A percentile compares a stretch with the other conserved stretches of the same genome.
phyloP scores from a whole-genome alignment of 2,329 filamentous ascomycete genomes.

The Fusarium solani-melongenae region DNA sequence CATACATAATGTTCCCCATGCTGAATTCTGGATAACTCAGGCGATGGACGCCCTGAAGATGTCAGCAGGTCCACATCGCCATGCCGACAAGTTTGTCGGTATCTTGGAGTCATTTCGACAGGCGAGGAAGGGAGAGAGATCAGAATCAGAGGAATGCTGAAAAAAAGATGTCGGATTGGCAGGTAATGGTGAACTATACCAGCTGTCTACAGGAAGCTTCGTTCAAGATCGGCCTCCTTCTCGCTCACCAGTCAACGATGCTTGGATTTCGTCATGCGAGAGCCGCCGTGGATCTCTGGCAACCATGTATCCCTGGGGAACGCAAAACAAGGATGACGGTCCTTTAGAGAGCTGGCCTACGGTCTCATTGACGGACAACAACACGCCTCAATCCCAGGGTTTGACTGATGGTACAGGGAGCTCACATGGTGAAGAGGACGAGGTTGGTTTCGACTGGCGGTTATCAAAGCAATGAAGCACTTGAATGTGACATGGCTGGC shows the following conservation, averaged over 20 bases:
- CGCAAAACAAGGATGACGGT: not conserved
- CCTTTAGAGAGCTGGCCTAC: not conserved
- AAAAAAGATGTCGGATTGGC: not conserved
- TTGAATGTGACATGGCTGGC: not conserved
- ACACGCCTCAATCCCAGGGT: not conserved
- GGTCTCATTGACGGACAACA: not conserved
- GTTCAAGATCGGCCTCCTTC: conserved; percentile 10
- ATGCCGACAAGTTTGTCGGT: conserved; percentile 60
- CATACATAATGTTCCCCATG: conserved; percentile 58
- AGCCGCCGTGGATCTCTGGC: conserved; percentile 1
- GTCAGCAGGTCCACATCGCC: conserved; percentile 59
- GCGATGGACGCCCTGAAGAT: conserved; percentile 62
- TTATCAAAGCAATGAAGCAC: not conserved
- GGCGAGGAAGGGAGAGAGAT: conserved; percentile 12
- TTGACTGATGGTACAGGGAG: not conserved
- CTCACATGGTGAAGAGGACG: not conserved
- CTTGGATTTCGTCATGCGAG: not conserved
- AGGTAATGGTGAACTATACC: not conserved
- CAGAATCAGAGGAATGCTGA: not conserved
- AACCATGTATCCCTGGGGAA: not conserved
- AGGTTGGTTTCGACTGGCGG: not conserved
- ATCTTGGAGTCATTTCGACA: conserved; percentile 61
- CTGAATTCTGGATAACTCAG: conserved; percentile 52
- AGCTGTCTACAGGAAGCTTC: not conserved
- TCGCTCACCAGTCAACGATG: not conserved